phyloP scores from a whole-genome alignment of 768 basidiomycete genomes.

The Russula compacta region DNA sequence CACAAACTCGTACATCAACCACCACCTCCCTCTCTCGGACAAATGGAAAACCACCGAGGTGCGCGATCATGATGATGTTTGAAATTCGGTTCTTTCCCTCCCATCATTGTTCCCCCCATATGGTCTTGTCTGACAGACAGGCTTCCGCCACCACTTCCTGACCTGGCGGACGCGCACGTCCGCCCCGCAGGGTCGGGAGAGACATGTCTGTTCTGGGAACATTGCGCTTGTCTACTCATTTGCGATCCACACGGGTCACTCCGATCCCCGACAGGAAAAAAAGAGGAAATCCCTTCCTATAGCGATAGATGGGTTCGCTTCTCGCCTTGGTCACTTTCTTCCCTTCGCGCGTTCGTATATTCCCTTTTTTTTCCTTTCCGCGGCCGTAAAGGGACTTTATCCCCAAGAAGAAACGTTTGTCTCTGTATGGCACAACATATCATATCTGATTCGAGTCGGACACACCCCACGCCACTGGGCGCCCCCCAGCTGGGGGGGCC shows the following conservation, averaged over 20 bases:
- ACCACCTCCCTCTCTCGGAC: neutral
- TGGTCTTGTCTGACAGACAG: neutral
- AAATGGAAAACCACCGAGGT: neutral
- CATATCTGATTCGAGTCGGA: neutral
- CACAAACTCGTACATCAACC: neutral
- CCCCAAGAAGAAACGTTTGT: neutral
- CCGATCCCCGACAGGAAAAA: neutral
- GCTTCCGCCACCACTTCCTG: neutral
- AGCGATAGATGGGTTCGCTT: neutral
- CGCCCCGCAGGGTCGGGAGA: constrained; percentile 3
- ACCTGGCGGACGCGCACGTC: neutral
- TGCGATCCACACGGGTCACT: neutral
- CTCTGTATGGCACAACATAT: neutral
- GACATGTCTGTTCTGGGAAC: constrained; percentile 9
- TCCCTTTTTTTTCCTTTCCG: neutral
- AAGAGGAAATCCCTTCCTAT: neutral
- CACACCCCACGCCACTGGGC: neutral
- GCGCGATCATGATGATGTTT: neutral
- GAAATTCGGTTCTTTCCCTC: neutral
- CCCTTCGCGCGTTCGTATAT: no score
- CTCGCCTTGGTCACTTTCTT: neutral
- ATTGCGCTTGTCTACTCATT: neutral
- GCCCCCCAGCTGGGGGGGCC: neutral
- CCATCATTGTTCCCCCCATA: neutral
- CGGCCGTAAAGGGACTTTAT: neutral